Base-by-base conservation (phyloP, 495 filamentous ascomycete species). In the Podospora pseudoanserina region DNA sequence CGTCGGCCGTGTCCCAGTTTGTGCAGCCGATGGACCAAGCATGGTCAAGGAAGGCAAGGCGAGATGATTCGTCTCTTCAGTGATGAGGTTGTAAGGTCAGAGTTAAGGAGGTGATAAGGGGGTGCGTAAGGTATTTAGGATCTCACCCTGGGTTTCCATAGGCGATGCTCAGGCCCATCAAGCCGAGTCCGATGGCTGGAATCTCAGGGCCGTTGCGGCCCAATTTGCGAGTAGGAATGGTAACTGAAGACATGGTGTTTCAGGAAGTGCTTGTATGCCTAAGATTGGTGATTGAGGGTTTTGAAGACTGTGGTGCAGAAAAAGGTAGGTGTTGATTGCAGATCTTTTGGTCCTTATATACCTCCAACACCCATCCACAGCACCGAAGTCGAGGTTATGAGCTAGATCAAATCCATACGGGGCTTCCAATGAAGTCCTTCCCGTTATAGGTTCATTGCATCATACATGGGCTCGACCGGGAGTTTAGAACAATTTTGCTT, bases 1-100 rank as follows among this genome's bases (percentile, higher is more conserved):
- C 81, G 72, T 93, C 89, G 69, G 89, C 90, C 34, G 70, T 91
- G 74, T 94, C 93, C 91, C 91, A 94, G 79, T 91, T 88, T 76
- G 63, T 44, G 26, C 39, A 54, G 28, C 70, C 70, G 27, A 72
- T 67, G 44, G 65, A 61, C 56, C 62, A 70, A 39, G 70, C 70
- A 20, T 59, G 65, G 18, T 72, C 67, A 7, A 72, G 67, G 19
- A 72, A 56, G 3, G 30, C 32, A 19, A 69, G 57, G 60, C 69
- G 65, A 32, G 60, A n/a, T 1, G 28, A 32, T 26, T 16, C 58
- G 39, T 28, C 28, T 59, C 39, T 87, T 86, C 39, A 73, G 72
- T 19, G 39, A 75, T 70, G 27, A 9, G 34, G 4, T 13, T 59
- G 30, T 59, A 32, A 7, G 34, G 27, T 6, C 16, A 55, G 30